Base-by-base conservation (phyloP, 2,329 filamentous ascomycete species). In the Ophiostoma sp. region DNA sequence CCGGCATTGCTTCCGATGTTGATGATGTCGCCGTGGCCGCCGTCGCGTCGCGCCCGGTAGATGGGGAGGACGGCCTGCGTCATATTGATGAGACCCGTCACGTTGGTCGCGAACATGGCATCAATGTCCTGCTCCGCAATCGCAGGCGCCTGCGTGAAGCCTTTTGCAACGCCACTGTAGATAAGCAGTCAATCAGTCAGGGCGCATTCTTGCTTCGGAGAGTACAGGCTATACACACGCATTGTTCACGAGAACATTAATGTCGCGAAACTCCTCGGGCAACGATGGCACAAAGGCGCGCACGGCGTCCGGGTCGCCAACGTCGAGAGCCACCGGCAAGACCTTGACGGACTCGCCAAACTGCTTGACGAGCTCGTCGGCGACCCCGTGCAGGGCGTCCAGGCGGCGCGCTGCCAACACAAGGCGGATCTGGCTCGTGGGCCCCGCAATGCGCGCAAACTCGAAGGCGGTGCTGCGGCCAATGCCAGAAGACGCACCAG, bases 201-300 rank as follows among this genome's bases (percentile, higher is more conserved):
- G 11, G 41, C 17, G 20, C 20, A 48, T 48, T 6, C 7, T 20
- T 17, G 20, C 15, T n/a, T 48, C 20, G 36, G 36, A 8, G 1
- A 48, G 17, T n/a, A 3, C 4, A 15, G 52, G 6, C 13, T 48
- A 36, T 23, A 83, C 90, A 79, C 80, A 96, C 92, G 94, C 94
- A 84, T 98, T 98, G 82, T 99, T 99, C 31, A 99, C 92, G 72
- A 99, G 81, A 2, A 98, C 86, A 78, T 98, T 87, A 73, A 98
- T 90, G 33, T 93, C 88, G 78, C 86, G 88, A 82, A 92, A 98
- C 77, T 93, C 94, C 72, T 88, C 87, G 0, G 94, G 94, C 75
- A 98, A 80, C 54, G 83, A 85, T 1, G 80, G 81, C 17, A 97
- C 89, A 76, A 98, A 94, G 54, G 80, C 81, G 68, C 85, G 84